Evolutionary conservation across 202 grass and related monocot genomes (phyloP), one percentile per base, ranked within the genome.

Genomic region (Dendrocalamus latiflorus): DNA sequence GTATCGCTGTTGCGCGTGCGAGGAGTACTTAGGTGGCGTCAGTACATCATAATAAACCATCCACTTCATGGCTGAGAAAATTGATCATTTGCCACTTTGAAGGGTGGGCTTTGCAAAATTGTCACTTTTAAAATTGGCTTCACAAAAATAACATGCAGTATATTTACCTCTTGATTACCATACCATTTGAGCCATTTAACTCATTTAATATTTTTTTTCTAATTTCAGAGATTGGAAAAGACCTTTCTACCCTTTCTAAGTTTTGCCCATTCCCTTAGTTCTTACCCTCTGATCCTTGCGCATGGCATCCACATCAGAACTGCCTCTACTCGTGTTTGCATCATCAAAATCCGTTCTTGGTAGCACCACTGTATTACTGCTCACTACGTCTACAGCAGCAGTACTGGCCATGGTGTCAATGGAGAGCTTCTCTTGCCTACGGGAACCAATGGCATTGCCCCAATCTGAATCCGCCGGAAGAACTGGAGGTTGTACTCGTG

Each of bases 341-440:
- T 24, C 73, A 22, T 60, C 67, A 42, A 85, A 86, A 61, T 68
- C 86, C 44, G 33, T 53, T 58, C 58, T 91, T 20, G 84, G 86
- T 6, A 86, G 9, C 21, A 86, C 78, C 4, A 81, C 18, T 55
- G 65, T 93, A 24, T 79, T 65, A n/a, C 41, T 61, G 65, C 58
- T 42, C 10, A 26, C 83, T 21, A 5, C 61, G 9, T 41, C 61
- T 39, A 37, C 41, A 82, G 22, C 3, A 58, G 68, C 45, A 42
- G 6, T 39, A 26, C 14, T n/a, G 59, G 6, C 42, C 7, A 63
- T 72, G 56, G 43, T 61, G 66, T 14, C 2, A 42, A 66, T 18
- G 83, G 58, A 44, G 28, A 6, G 62, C 39, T 74, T 38, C 53
- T 79, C 39, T 4, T 66, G 87, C 69, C 79, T 82, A 17, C 75